Evolutionary conservation across 2,329 filamentous ascomycete species (phyloP), one percentile per base, ranked within the genome.

Genomic region (Periconia sp.): DNA sequence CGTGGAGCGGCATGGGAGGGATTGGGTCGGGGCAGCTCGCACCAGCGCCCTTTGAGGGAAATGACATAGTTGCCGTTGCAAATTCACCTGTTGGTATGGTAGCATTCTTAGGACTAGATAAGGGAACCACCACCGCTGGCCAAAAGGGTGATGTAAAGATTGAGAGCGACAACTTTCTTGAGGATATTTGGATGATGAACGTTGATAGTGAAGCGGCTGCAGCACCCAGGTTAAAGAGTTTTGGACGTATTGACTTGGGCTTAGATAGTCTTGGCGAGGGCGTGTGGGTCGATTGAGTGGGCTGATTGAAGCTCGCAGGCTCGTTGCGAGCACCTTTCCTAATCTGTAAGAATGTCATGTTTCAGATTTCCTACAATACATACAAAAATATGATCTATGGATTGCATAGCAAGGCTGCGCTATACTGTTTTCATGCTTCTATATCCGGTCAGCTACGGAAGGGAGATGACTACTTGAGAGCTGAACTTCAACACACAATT

Each of bases 231-330:
- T 11, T 48, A 18, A 48, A 43, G 22, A 44, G 40, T 21, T 48
- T 29, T 34, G 45, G 45, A 11, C 22, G 45, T 18, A 43, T 48
- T 22, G 45, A 37, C 25, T 21, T 48, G 13, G 40, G 39, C 9
- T 34, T 44, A 3, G 45, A 48, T 34, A 37, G 19, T 21, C 12
- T 49, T 5, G 41, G 46, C 6, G 69, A 73, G 43, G 57, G 67
- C 43, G 71, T 71, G 22, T 64, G 65, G 34, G 68, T 72, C 16
- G 48, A 71, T 24, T 46, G 21, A 40, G 21, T 24, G 17, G 6
- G n/a, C n/a, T n/a, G n/a, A n/a, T n/a, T n/a, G n/a, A n/a, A n/a
- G n/a, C n/a, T n/a, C n/a, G n/a, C n/a, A n/a, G n/a, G n/a, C n/a
- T n/a, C n/a, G n/a, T n/a, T n/a, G n/a, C n/a, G n/a, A n/a, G n/a